Evolutionary conservation across 768 basidiomycete species (phyloP), one percentile per base, ranked within the genome.

Genomic region (Leccinum incarnatum): DNA sequence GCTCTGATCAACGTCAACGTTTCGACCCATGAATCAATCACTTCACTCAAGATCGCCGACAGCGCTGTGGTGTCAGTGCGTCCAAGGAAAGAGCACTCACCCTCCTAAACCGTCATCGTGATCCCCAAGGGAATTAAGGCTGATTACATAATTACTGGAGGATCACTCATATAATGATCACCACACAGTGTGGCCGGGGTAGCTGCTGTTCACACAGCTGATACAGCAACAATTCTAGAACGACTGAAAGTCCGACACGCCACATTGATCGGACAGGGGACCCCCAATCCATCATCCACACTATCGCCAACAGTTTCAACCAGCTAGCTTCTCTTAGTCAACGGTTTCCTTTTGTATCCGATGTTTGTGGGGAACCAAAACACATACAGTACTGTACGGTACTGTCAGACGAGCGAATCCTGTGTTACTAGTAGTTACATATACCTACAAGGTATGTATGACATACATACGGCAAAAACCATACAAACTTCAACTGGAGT

Each of bases 401-500:
- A n/a, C 37, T n/a, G 37, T 40, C 37, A 3, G 37, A n/a, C 17
- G 17, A n/a, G 37, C 37, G 37, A 40, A 40, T 40, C 37, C 17
- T 40, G 37, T 40, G 17, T 17, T 40, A 40, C 7, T n/a, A 40
- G 37, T 40, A 40, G 37, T 40, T 40, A 40, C 37, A 40, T 40
- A 40, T 40, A 40, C 37, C 37, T 40, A 40, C 37, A 40, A 40
- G 37, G 37, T 40, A 40, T 40, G 37, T n/a, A 40, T 17, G 37
- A 40, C 17, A 40, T 40, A 40, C 17, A 40, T 7, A 49, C 36
- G 23, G 46, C 37, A 52, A 48, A 48, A n/a, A n/a, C 17, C 23
- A 8, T 64, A 62, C 57, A 62, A 19, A 7, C 25, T 36, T 27
- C 37, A n/a, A 17, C 17, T n/a, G 37, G 15, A 30, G 51, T 60